These are phyloP conservation scores for Tetrapisispora namnaoensis DNA, from an alignment of 805 yeast genomes.

Conservation along the genomic window DNA sequence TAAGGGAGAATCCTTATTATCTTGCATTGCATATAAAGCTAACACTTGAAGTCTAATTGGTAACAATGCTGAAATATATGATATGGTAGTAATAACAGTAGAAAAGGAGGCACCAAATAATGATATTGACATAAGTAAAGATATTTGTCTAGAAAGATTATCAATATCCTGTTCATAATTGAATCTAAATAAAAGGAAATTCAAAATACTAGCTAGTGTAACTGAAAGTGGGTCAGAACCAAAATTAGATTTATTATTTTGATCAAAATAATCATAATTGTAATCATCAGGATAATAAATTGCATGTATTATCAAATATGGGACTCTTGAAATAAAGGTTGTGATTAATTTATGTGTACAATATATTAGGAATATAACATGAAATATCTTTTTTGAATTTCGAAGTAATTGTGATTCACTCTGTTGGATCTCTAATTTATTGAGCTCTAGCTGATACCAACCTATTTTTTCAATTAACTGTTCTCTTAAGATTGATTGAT, in stretches of 20 bases:
- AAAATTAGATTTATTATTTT: conserved; percentile 6
- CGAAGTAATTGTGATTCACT: conserved; percentile 11
- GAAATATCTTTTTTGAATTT: conserved; percentile 13
- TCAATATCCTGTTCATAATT: conserved; percentile 30
- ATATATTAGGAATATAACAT: conserved; percentile 25
- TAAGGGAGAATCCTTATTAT: conserved; percentile 9
- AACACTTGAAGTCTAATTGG: conserved; percentile 29
- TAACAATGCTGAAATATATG: conserved; percentile 37
- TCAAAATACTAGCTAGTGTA: conserved; percentile 29
- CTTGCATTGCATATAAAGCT: conserved; percentile 21
- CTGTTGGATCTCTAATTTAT: conserved; percentile 11
- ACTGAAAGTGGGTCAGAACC: conserved; percentile 32
- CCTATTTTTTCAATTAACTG: conserved; percentile 21
- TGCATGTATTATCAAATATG: conserved; percentile 16
- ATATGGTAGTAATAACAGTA: conserved; percentile 51
- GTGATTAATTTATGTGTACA: conserved; percentile 31
- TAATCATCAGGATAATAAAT: conserved; percentile 13
- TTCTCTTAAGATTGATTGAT: conserved; percentile 7
- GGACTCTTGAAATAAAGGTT: conserved; percentile 23
- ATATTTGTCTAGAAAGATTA: conserved; percentile 30
- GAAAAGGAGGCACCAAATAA: conserved; percentile 56
- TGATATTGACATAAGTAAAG: conserved; percentile 45
- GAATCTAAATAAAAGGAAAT: conserved; percentile 25
- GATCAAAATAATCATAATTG: conserved; percentile 11
- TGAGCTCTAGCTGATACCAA: conserved; percentile 20